phyloP scores from a whole-genome alignment of 495 filamentous ascomycete species.

The Tricharina praecox region DNA sequence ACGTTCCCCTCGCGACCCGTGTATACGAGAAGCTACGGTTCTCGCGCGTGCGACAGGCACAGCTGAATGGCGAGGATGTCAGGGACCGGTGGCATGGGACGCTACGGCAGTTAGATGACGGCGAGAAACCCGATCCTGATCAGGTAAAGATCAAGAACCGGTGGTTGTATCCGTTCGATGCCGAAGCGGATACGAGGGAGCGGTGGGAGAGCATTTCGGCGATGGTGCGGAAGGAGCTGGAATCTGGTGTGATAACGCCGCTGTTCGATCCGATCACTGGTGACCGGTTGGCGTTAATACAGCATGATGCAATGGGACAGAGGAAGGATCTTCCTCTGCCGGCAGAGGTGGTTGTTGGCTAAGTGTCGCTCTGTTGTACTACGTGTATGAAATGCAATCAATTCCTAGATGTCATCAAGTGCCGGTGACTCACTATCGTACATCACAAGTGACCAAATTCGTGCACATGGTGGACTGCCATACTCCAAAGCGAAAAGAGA shows the following conservation, averaged over 20 bases:
- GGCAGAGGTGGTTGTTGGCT: not conserved
- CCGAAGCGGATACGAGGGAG: constrained; percentile 33
- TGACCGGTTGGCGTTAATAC: not conserved
- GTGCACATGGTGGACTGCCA: too few species aligned
- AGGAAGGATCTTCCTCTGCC: not conserved
- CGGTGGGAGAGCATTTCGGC: constrained; percentile 31
- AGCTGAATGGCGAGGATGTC: constrained; percentile 37
- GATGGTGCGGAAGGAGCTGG: constrained; percentile 30
- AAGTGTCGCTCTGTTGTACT: too few species aligned
- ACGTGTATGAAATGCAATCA: too few species aligned
- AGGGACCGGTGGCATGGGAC: constrained; percentile 38
- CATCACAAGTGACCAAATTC: too few species aligned
- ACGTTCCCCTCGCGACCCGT: constrained; percentile 34
- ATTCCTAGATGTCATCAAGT: too few species aligned
- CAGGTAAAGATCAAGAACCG: constrained; percentile 36
- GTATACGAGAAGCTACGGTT: constrained; percentile 39
- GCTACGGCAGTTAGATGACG: constrained; percentile 33
- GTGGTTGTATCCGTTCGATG: constrained; percentile 36
- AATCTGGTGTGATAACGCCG: constrained; percentile 29
- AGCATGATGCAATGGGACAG: not conserved
- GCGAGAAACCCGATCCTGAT: constrained; percentile 36
- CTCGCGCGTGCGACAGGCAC: constrained; percentile 31
- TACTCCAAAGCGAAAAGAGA: too few species aligned
- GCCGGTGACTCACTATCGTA: too few species aligned
- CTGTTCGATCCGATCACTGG: constrained; percentile 16